Percentiles rank a stretch among this genome's conserved stretches.
These are phyloP conservation scores for Alternaria hordeiaustralica DNA, from an alignment of 2,329 filamentous ascomycete genomes.

Conservation along the genomic window DNA sequence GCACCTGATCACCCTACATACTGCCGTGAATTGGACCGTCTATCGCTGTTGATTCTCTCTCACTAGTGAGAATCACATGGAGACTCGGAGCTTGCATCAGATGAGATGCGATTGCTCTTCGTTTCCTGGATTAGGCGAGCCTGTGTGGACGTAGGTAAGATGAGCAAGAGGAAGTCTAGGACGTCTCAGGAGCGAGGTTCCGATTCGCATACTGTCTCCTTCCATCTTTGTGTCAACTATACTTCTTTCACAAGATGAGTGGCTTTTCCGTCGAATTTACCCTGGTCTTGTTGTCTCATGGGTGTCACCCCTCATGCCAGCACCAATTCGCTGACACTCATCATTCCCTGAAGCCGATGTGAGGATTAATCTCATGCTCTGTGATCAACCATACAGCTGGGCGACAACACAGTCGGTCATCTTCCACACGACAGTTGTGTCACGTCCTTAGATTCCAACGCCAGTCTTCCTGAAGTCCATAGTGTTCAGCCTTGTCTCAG, in stretches of 20 bases:
- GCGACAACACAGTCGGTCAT: not conserved
- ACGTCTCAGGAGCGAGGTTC: not conserved
- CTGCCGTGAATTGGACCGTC: not conserved
- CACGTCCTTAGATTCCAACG: conserved; percentile 31
- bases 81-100: not conserved
- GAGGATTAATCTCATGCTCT: conserved; percentile 23
- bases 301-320: conserved; percentile 14
- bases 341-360: conserved; percentile 29
- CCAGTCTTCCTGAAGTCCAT: conserved; percentile 31
- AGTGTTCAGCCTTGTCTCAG: not conserved
- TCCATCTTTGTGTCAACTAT: conserved; percentile 4
- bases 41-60: not conserved
- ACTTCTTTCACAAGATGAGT: conserved; percentile 34
- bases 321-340: conserved; percentile 13
- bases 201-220: not conserved
- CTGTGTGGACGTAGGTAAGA: not conserved
- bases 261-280: conserved; percentile 5
- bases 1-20: not conserved
- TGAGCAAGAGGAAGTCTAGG: not conserved
- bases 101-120: not conserved
- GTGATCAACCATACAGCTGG: conserved; percentile 17
- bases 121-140: not conserved
- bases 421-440: not conserved
- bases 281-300: conserved; percentile 29
- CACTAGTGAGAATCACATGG: not conserved